Evolutionary conservation across 768 basidiomycete genomes (phyloP), one percentile per base, ranked within the genome.

Genomic region (Lentinula guzmanii): DNA sequence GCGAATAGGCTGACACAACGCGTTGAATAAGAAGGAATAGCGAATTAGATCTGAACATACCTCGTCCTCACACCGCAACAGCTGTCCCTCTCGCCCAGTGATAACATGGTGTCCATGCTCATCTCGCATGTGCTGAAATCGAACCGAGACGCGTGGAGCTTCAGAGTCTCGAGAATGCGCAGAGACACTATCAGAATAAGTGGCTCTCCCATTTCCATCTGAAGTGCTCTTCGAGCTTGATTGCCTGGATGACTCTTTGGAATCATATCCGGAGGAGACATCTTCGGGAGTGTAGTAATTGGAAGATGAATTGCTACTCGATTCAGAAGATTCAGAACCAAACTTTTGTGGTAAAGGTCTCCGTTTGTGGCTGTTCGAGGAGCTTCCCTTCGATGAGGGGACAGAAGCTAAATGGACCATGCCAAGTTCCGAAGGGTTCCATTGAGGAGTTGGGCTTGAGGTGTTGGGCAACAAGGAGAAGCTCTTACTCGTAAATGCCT

Each of bases 51-150:
- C 16, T 3, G 16, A 45, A 55, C 63, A 52, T 52, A 85, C 88
- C 80, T 93, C 90, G 68, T 93, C 91, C 70, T 93, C 90, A 65
- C 91, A 93, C 60, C 75, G 76, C 50, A 79, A 71, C 21, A 92
- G 67, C 33, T 78, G 75, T 0, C 89, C 90, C 67, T 91, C 89
- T 13, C 87, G 71, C 0, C 91, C 90, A 3, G 86, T 71, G 0
- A 93, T 78, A 33, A 90, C 76, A 70, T 91, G 86, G 65, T 90
- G 79, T 0, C 90, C 90, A 65, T 90, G 73, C 15, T 80, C 83
- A 56, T 86, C 83, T 59, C 84, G 73, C 9, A 77, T 71, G 68
- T 91, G 85, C 67, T 86, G 77, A 64, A 88, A 91, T n/a, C 87
- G 75, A 63, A 86, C 74, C 0, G 86, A 86, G 52, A 88, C 71